Base-by-base conservation (phyloP, 805 yeast genomes). In the Priceomyces castillae region DNA sequence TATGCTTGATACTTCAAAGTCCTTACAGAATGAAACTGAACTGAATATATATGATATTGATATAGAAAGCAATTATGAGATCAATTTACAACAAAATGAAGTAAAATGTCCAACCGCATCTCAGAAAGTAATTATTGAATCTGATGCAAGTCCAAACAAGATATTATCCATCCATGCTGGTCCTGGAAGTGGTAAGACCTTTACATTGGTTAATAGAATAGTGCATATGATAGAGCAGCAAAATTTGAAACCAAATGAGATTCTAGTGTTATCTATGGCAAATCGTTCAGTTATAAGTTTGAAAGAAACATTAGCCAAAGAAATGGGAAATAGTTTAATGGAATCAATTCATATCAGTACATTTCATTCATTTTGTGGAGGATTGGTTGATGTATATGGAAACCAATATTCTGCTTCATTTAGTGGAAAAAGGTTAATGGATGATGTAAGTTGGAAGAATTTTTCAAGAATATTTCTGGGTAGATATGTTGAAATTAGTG, bases 181-280 rank as follows among this genome's bases (percentile, higher is more conserved):
- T 0, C 89, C 90, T 0, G 90, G 90, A 3, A 76, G 86, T 7
- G 90, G 92, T 2, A 84, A 84, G 53, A 82, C 90, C 0, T 64
- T 67, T 26, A 82, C 89, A 0, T 51, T 84, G 23, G 73, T 79
- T 3, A 66, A 73, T 23, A 68, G 86, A 46, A 68, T 84, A 0
- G 76, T 76, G 2, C 66, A 74, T 45, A 48, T 81, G 48, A 53
- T 84, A 3, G 47, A 57, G 1, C 45, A 64, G 10, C 60, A 60
- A 2, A 56, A 54, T 2, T 52, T 78, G 1, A 45, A 57, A 2
- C 87, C 90, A 0, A 58, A 67, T 2, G 80, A 82, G 40, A 74
- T 86, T 3, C 55, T 84, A 28, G 80, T 83, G 2, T 64, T 85
- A 3, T 80, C 87, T 11, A 69, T 85, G 73, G 84, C 92, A 0